phyloP scores from a whole-genome alignment of 202 grass and related monocot species.

The Miscanthus sacchariflorus region DNA sequence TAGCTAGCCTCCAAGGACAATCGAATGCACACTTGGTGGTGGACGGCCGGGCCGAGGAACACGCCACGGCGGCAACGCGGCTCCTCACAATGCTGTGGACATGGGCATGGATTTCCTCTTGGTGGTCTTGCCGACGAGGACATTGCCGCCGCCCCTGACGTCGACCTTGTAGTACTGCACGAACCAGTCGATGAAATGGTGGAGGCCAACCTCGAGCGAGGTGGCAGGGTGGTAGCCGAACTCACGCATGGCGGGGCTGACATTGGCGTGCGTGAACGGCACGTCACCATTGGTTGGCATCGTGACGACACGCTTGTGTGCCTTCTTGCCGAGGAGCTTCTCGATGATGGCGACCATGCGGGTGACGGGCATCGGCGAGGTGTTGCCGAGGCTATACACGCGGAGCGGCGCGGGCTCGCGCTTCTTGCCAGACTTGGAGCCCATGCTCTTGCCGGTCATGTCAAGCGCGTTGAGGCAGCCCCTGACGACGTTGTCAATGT shows the following conservation, averaged over 20 bases:
- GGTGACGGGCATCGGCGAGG: constrained; percentile 76
- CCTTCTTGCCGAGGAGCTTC: constrained; percentile 79
- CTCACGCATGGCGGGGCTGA: constrained; percentile 72
- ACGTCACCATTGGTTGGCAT: constrained; percentile 96
- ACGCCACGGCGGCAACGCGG: background rate
- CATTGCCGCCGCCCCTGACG: background rate
- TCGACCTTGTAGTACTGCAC: constrained; percentile 77
- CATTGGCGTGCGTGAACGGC: constrained; percentile 95
- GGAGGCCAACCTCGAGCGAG: constrained; percentile 74
- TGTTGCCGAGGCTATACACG: constrained; percentile 97
- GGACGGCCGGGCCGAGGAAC: background rate
- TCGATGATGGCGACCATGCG: constrained; percentile 88
- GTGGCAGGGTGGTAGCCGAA: constrained; percentile 83
- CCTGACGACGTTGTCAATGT: constrained; percentile 89
- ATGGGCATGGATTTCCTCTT: constrained; percentile 54
- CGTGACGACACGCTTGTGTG: constrained; percentile 74
- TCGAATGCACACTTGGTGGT: constrained; percentile 28
- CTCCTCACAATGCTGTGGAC: constrained; percentile 51
- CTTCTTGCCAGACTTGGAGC: constrained; percentile 73
- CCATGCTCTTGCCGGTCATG: constrained; percentile 74
- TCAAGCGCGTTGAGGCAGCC: constrained; percentile 87
- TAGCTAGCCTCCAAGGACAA: constrained; percentile 37
- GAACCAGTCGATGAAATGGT: too few relatives aligned
- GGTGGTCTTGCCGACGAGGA: constrained; percentile 27
- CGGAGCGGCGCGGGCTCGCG: constrained; percentile 60